These are phyloP conservation scores for Boletus tylopilopsis DNA, from an alignment of 768 basidiomycete species.

Conservation along the genomic window DNA sequence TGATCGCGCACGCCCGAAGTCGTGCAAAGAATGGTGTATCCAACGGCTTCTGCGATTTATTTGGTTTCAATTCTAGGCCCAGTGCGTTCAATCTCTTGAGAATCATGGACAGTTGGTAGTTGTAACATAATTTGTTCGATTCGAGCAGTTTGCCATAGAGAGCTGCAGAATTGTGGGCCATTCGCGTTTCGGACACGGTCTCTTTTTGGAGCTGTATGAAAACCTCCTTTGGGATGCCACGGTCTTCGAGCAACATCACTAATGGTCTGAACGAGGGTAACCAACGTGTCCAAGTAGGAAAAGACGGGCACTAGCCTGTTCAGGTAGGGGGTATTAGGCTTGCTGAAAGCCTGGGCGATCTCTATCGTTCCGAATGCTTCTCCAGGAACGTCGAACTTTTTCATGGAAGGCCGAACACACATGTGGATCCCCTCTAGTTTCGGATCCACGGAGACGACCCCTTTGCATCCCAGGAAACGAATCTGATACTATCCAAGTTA, in stretches of 20 bases:
- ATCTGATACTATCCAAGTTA: conserved; percentile 58
- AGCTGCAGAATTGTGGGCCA: conserved; percentile 53
- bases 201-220: conserved; percentile 62
- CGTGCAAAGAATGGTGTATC: conserved; percentile 56
- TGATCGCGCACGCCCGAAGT: conserved; percentile 56
- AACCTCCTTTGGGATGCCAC: conserved; percentile 53
- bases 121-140: conserved; percentile 41
- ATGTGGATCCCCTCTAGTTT: conserved; percentile 53
- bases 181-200: conserved; percentile 54
- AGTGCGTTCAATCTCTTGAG: conserved; percentile 46
- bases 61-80: conserved; percentile 45
- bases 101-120: conserved; percentile 49
- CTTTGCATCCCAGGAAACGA: conserved; percentile 81
- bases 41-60: conserved; percentile 32
- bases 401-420: conserved; percentile 70
- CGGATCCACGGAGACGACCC: conserved; percentile 69
- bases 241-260: conserved; percentile 76
- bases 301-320: conserved; percentile 60
- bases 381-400: conserved; percentile 59
- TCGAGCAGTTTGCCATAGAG: conserved; percentile 49
- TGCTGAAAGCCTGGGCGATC: conserved; percentile 61
- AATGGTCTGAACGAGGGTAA: conserved; percentile 45
- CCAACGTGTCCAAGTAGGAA: background rate
- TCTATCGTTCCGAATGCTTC: conserved; percentile 60
- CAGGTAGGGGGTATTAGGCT: conserved; percentile 60